Conservation (phyloP, 768 basidiomycete genomes). For the Daedaleopsis sinensis region DNA sequence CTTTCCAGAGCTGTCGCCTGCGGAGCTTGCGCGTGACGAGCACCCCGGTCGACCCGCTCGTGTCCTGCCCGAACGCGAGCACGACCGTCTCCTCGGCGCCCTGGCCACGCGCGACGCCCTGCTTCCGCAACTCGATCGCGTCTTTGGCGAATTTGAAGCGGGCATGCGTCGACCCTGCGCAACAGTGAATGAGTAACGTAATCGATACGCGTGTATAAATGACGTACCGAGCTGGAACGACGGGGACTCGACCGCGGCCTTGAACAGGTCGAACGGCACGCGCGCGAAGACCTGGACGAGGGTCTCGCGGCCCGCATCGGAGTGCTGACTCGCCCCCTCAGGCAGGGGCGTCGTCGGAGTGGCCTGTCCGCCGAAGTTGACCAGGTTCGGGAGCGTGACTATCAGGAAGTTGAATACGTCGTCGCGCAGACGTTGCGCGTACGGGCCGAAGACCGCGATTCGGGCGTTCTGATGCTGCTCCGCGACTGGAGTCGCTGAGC, state of each 20-base stretch:
- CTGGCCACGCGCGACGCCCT: conserved; percentile 67
- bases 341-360: conserved; percentile 39
- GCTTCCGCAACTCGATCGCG: conserved; percentile 81
- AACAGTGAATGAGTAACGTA: neutral
- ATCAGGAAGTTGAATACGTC: conserved; percentile 82
- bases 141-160: conserved; percentile 94
- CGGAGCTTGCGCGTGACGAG: conserved; percentile 88
- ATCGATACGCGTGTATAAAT: neutral
- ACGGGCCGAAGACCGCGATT: conserved; percentile 71
- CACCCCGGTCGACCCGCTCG: conserved; percentile 71
- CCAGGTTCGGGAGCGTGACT: conserved; percentile 67
- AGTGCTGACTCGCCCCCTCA: conserved; percentile 32
- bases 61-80: conserved; percentile 80
- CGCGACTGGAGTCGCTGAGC: conserved; percentile 47
- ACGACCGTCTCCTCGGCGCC: conserved; percentile 91
- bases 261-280: conserved; percentile 89
- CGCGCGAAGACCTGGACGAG: conserved; percentile 74
- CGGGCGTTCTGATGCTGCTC: conserved; percentile 32
- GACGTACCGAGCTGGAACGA: conserved; percentile 75
- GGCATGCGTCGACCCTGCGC: conserved; percentile 77
- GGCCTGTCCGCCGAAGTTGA: conserved; percentile 46
- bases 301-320: conserved; percentile 62
- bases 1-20: conserved; percentile 48
- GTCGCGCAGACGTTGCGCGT: conserved; percentile 74
- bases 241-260: conserved; percentile 77